A percentile compares a stretch with the other conserved stretches of the same genome.
phyloP scores from a whole-genome alignment of 1,284 basidiomycete genomes.

The Sporisorium sorghi region DNA sequence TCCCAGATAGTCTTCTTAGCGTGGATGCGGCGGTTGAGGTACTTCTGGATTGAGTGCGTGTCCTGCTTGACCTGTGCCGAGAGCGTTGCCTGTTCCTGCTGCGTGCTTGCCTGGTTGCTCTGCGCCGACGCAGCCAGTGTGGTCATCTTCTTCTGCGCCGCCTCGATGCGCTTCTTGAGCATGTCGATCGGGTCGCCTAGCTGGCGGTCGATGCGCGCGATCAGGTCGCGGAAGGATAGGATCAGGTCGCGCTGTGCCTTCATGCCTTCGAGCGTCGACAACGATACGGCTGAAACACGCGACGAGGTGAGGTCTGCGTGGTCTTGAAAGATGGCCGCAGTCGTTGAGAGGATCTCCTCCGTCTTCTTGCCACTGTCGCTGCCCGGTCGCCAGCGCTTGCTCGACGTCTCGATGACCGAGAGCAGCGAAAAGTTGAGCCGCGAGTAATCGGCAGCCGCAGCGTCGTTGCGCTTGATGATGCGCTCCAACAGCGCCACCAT shows the following conservation, averaged over 20 bases:
- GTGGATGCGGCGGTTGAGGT: slow-evolving; percentile 43
- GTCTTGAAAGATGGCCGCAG: slow-evolving; percentile 36
- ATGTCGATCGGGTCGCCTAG: slow-evolving; percentile 46
- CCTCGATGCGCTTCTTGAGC: slow-evolving; percentile 48
- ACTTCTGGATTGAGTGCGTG: slow-evolving; percentile 40
- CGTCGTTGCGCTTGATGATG: slow-evolving; percentile 50
- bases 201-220: slow-evolving; percentile 43
- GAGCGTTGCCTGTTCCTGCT: slow-evolving; percentile 46
- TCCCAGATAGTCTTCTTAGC: slow-evolving; percentile 50
- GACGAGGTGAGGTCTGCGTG: slow-evolving; percentile 34
- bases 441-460: slow-evolving; percentile 49
- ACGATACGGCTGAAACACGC: slow-evolving; percentile 30
- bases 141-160: slow-evolving; percentile 32
- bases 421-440: slow-evolving; percentile 50
- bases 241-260: slow-evolving; percentile 54
- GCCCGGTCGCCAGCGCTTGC: slow-evolving; percentile 45
- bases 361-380: slow-evolving; percentile 37
- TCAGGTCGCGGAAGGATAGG: slow-evolving; percentile 47
- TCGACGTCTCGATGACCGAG: slow-evolving; percentile 36
- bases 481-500: slow-evolving; percentile 49
- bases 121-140: slow-evolving; percentile 19
- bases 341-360: slow-evolving; percentile 37
- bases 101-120: slow-evolving; percentile 10
- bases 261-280: slow-evolving; percentile 40
- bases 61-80: slow-evolving; percentile 39